Conservation (phyloP, 2,329 filamentous ascomycete genomes). For the Monilinia fructigena region DNA sequence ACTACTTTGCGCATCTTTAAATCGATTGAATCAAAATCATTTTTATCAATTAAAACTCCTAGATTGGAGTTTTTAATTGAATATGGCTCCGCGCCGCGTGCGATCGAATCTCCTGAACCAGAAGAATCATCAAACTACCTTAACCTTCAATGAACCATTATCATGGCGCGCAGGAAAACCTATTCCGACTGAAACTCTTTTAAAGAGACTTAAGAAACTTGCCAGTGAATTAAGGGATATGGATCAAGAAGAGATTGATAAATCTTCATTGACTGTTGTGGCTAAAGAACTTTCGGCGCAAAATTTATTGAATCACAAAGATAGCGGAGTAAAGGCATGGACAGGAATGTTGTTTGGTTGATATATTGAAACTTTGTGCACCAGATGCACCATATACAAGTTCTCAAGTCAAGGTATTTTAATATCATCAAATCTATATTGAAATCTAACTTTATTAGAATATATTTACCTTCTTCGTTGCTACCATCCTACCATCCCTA, state of each 20-base stretch:
- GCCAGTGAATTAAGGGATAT: conserved; percentile 79
- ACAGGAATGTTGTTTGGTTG: conserved; percentile 85
- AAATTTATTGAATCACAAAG: conserved; percentile 85
- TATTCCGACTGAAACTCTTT: conserved; percentile 78
- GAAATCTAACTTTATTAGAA: conserved; percentile 54
- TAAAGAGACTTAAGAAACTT: conserved; percentile 76
- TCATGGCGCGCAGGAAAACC: conserved; percentile 91
- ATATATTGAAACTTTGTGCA: conserved; percentile 88
- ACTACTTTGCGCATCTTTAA: background rate
- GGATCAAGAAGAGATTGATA: conserved; percentile 82
- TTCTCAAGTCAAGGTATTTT: conserved; percentile 79
- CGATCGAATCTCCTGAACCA: conserved; percentile 33
- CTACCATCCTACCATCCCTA: conserved; percentile 77
- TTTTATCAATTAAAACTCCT: background rate
- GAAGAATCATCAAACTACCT: conserved; percentile 44
- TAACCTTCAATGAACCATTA: conserved; percentile 81
- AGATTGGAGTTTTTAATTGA: conserved; percentile 22
- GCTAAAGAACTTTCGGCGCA: conserved; percentile 81
- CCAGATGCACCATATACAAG: conserved; percentile 92
- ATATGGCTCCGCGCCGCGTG: conserved; percentile 41
- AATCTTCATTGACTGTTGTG: conserved; percentile 78
- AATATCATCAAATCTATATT: background rate
- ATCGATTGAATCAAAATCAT: background rate
- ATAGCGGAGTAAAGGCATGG: conserved; percentile 88
- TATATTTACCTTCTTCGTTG: conserved; percentile 88